A percentile compares a stretch with the other conserved stretches of the same genome.
These are phyloP conservation scores for Ascoidea rubescens DNA, from an alignment of 805 yeast species.

Conservation along the genomic window DNA sequence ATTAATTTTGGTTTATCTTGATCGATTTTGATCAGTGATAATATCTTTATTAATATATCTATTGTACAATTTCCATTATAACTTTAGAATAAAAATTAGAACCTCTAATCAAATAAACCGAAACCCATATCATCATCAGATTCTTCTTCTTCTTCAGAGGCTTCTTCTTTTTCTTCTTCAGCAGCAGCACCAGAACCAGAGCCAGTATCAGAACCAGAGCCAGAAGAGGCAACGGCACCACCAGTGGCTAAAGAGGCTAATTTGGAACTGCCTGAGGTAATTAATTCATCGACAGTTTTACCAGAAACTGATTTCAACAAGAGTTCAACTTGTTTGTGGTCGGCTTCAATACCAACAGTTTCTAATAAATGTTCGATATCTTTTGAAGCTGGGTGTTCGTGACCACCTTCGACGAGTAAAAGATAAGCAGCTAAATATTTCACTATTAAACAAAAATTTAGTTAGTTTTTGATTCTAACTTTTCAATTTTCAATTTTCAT, in stretches of 20 bases:
- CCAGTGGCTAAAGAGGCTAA: constrained; percentile 97
- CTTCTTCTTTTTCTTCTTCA: constrained; percentile 56
- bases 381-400: constrained; percentile 84
- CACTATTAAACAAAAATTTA: constrained; percentile 27
- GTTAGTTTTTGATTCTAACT: not conserved
- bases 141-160: constrained; percentile 46
- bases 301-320: constrained; percentile 85
- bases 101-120: constrained; percentile 92
- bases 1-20: not conserved
- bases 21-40: too few species aligned
- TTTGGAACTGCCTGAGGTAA: constrained; percentile 91
- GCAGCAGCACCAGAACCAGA: constrained; percentile 60
- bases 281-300: constrained; percentile 78
- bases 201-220: constrained; percentile 58
- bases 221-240: constrained; percentile 84
- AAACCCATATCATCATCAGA: constrained; percentile 75
- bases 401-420: constrained; percentile 95
- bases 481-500: not conserved
- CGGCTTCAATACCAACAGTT: constrained; percentile 94
- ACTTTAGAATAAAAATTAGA: too few species aligned
- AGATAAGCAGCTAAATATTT: constrained; percentile 99
- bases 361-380: constrained; percentile 81
- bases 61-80: not conserved
- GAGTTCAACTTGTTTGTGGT: constrained; percentile 70
- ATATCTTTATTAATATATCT: not conserved